phyloP scores from a whole-genome alignment of 495 filamentous ascomycete species.

The Elasticomyces elasticus region DNA sequence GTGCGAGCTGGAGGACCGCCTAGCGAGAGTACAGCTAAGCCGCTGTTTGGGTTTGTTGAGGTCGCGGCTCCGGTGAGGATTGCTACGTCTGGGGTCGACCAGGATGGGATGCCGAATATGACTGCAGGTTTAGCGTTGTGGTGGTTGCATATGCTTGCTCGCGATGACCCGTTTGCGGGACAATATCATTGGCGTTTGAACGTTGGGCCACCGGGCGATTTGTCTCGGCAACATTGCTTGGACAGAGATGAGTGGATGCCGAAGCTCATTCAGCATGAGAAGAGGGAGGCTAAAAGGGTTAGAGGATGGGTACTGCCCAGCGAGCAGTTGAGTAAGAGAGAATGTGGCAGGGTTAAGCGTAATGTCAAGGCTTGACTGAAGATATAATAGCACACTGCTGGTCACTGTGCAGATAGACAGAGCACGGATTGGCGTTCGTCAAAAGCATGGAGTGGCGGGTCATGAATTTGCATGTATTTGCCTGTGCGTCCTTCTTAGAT shows the following conservation, averaged over 20 bases:
- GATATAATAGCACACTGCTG: slow-evolving; percentile 16
- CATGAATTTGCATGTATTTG: no score
- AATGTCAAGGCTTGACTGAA: background rate
- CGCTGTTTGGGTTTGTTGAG: slow-evolving; percentile 79
- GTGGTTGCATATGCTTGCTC: slow-evolving; percentile 77
- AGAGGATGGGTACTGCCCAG: slow-evolving; percentile 80
- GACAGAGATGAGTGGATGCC: slow-evolving; percentile 80
- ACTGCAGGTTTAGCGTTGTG: slow-evolving; percentile 62
- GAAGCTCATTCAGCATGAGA: slow-evolving; percentile 69
- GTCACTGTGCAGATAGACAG: slow-evolving; percentile 14
- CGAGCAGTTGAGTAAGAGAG: slow-evolving; percentile 51
- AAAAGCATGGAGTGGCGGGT: no score
- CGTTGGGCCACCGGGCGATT: slow-evolving; percentile 69
- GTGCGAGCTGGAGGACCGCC: slow-evolving; percentile 46
- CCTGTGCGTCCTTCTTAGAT: no score
- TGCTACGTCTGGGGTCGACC: slow-evolving; percentile 31
- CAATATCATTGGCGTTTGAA: slow-evolving; percentile 64
- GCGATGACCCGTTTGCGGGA: slow-evolving; percentile 55
- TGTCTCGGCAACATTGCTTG: slow-evolving; percentile 59
- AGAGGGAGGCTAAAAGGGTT: slow-evolving; percentile 68
- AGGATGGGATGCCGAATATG: slow-evolving; percentile 43
- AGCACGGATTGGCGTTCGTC: no score
- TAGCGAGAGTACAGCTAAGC: slow-evolving; percentile 34
- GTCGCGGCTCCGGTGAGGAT: slow-evolving; percentile 52
- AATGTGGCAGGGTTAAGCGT: slow-evolving; percentile 10